Conservation (phyloP, 2,329 filamentous ascomycete species). For the Aschersonia sp. region DNA sequence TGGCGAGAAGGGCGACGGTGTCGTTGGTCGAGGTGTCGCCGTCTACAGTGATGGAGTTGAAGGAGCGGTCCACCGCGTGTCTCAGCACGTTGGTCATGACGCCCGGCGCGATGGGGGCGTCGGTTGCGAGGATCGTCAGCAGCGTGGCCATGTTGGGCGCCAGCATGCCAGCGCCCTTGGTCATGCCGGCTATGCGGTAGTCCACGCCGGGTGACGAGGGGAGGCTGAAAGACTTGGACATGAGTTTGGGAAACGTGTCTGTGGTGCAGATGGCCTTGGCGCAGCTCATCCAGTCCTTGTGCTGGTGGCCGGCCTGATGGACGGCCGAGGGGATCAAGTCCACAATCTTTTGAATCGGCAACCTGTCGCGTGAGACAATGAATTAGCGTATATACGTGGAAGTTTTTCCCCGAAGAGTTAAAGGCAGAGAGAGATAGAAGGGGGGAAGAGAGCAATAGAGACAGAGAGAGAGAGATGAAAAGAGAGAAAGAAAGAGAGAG, state of each 20-base stretch:
- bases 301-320: slow-evolving; percentile 53
- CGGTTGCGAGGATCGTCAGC: slow-evolving; percentile 81
- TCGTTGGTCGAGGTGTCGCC: slow-evolving; percentile 97
- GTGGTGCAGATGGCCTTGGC: slow-evolving; percentile 94
- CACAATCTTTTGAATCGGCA: slow-evolving; percentile 85
- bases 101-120: slow-evolving; percentile 59
- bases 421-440: no score
- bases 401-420: no score
- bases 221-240: slow-evolving; percentile 70
- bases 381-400: not conserved
- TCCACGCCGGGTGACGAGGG: slow-evolving; percentile 61
- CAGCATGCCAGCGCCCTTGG: slow-evolving; percentile 98
- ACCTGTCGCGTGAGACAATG: slow-evolving; percentile 23
- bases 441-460: no score
- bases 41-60: slow-evolving; percentile 95
- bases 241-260: slow-evolving; percentile 93
- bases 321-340: slow-evolving; percentile 66
- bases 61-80: slow-evolving; percentile 65
- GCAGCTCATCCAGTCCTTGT: slow-evolving; percentile 74
- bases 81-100: slow-evolving; percentile 57
- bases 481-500: not conserved
- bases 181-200: slow-evolving; percentile 86
- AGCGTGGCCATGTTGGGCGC: slow-evolving; percentile 98
- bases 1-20: slow-evolving; percentile 86
- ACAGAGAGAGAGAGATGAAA: not conserved